A percentile compares a stretch with the other conserved stretches of the same genome.
Conservation (phyloP, 129 eudicot species). For the Deinandra increscens region DNA sequence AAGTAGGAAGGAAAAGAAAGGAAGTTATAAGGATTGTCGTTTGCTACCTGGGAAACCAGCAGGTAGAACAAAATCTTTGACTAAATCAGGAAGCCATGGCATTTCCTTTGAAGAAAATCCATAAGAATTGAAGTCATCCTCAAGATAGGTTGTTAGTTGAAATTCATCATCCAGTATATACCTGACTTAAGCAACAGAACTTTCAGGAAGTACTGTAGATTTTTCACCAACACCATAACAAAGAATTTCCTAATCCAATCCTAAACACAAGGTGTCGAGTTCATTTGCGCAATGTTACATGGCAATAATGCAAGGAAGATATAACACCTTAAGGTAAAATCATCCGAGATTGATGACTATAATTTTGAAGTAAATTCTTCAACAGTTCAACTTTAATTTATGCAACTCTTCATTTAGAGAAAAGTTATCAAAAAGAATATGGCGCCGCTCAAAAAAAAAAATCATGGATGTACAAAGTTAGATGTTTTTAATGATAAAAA, state of each 20-base stretch:
- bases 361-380: not conserved
- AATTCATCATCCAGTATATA: slow-evolving; percentile 52
- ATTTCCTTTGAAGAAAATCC: slow-evolving; percentile 38
- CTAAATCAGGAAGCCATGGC: slow-evolving; percentile 72
- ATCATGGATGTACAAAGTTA: not conserved
- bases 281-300: slow-evolving; percentile 11
- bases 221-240: not conserved
- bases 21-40: not conserved
- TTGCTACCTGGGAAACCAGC: slow-evolving; percentile 85
- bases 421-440: slow-evolving; percentile 14
- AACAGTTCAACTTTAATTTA: not conserved
- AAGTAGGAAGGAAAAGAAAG: not conserved
- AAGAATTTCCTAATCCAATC: not conserved
- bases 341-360: not conserved
- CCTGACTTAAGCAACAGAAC: slow-evolving; percentile 40
- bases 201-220: not conserved
- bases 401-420: slow-evolving; percentile 4
- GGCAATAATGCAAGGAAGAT: not conserved
- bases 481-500: not conserved
- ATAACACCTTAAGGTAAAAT: not conserved
- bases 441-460: not conserved
- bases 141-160: slow-evolving; percentile 47
- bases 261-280: not conserved
- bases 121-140: slow-evolving; percentile 36
- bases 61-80: slow-evolving; percentile 81